A percentile compares a stretch with the other conserved stretches of the same genome.
Evolutionary conservation across 73 alveolate species (phyloP).

Genomic region (Uronychia binucleata): DNA sequence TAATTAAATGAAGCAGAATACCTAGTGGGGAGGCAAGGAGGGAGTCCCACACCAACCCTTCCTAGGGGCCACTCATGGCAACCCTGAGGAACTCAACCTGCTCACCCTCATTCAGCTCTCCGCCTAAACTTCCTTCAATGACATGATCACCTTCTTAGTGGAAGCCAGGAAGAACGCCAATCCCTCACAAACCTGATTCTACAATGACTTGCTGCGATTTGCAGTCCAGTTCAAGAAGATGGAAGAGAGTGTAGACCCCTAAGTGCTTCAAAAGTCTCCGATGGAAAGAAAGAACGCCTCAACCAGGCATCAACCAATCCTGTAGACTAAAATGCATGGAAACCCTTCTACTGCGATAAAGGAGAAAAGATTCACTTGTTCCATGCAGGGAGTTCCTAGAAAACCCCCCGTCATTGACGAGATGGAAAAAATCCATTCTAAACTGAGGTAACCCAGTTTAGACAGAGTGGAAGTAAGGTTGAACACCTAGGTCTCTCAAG

Average conservation of each 20-base stretch:
- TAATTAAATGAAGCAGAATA: too few species aligned
- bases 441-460: not conserved
- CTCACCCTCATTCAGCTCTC: not conserved
- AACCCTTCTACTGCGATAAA: not conserved
- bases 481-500: not conserved
- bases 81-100: not conserved
- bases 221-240: not conserved
- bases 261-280: not conserved
- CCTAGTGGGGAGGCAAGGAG: not conserved
- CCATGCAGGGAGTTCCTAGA: too few species aligned
- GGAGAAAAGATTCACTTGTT: not conserved
- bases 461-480: not conserved
- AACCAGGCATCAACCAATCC: not conserved
- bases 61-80: not conserved
- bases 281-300: not conserved
- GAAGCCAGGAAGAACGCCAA: not conserved
- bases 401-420: too few species aligned
- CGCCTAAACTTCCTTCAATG: not conserved
- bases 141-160: not conserved
- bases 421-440: not conserved
- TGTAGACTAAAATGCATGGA: too few species aligned
- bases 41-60: not conserved
- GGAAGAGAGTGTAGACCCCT: not conserved
- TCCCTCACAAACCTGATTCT: not conserved
- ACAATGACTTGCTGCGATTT: not conserved